A percentile compares a stretch with the other conserved stretches of the same genome.
phyloP scores from a whole-genome alignment of 2,329 filamentous ascomycete species.

The Ramularia endophylla region DNA sequence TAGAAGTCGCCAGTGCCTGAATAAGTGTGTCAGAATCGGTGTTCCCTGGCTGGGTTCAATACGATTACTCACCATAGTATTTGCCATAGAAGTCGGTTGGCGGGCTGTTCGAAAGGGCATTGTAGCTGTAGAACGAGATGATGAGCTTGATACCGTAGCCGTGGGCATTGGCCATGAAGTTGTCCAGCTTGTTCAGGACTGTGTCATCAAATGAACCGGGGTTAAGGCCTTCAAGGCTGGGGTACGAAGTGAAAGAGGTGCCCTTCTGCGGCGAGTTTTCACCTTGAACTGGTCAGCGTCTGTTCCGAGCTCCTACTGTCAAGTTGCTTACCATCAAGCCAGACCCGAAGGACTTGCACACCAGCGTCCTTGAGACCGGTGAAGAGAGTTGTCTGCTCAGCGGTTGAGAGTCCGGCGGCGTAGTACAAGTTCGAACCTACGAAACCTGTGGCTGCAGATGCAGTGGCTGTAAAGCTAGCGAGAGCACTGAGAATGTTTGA shows the following conservation, averaged over 20 bases:
- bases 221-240: constrained; percentile 9
- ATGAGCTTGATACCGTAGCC: constrained; percentile 13
- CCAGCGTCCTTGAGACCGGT: constrained; percentile 6
- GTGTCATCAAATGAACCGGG: constrained; percentile 8
- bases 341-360: constrained; percentile 9
- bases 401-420: constrained; percentile 6
- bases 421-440: constrained; percentile 12
- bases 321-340: constrained; percentile 6
- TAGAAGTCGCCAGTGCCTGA: constrained; percentile 6
- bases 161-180: constrained; percentile 10
- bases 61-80: constrained; percentile 6
- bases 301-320: background rate
- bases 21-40: too few species aligned
- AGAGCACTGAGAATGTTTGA: too few species aligned
- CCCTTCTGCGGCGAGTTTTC: constrained; percentile 7
- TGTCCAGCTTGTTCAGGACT: constrained; percentile 13
- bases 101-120: constrained; percentile 1
- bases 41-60: too few species aligned
- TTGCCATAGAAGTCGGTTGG: constrained; percentile 12
- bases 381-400: constrained; percentile 7
- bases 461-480: too few species aligned
- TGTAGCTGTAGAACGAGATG: constrained; percentile 14
- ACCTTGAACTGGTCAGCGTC: background rate
- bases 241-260: constrained; percentile 14
- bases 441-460: constrained; percentile 4